Evolutionary conservation across 192 early-diverging fungal species (phyloP).

Genomic region (Anaeromyces robustus): DNA sequence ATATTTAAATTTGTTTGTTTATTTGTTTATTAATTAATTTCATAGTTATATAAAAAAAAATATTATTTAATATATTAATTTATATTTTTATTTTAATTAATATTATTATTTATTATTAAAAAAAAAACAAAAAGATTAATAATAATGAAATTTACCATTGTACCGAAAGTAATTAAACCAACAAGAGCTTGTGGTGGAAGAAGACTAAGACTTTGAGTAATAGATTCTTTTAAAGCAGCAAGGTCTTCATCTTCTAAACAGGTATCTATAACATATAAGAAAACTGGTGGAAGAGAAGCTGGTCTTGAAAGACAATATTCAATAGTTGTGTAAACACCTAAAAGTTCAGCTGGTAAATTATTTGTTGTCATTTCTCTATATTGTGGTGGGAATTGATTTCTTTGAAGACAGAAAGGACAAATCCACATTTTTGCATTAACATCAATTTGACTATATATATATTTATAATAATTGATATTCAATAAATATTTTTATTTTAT

Average conservation of each 20-base stretch:
- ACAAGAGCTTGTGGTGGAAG: slow-evolving; percentile 84
- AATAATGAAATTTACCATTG: slow-evolving; percentile 76
- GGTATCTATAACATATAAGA: slow-evolving; percentile 93
- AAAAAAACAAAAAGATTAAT: neutral
- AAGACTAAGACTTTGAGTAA: slow-evolving; percentile 79
- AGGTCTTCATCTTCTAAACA: slow-evolving; percentile 91
- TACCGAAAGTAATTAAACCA: slow-evolving; percentile 91
- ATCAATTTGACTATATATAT: slow-evolving; percentile 69
- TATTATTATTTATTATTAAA: neutral
- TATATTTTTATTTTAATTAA: neutral
- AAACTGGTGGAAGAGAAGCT: slow-evolving; percentile 73
- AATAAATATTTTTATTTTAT: no score
- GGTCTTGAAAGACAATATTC: slow-evolving; percentile 83
- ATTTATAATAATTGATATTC: no score
- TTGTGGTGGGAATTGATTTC: slow-evolving; percentile 94
- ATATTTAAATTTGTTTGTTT: no score
- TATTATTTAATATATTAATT: no score
- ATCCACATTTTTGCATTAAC: slow-evolving; percentile 92
- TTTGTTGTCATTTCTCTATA: slow-evolving; percentile 87
- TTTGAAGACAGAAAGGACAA: slow-evolving; percentile 93
- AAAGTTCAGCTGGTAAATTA: slow-evolving; percentile 84
- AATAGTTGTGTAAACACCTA: slow-evolving; percentile 84
- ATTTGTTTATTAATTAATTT: no score
- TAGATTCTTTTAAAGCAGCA: slow-evolving; percentile 84
- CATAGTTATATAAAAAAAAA: no score